These are phyloP conservation scores for Telopea speciosissima DNA, from an alignment of 177 flowering plant genomes.

Conservation along the genomic window DNA sequence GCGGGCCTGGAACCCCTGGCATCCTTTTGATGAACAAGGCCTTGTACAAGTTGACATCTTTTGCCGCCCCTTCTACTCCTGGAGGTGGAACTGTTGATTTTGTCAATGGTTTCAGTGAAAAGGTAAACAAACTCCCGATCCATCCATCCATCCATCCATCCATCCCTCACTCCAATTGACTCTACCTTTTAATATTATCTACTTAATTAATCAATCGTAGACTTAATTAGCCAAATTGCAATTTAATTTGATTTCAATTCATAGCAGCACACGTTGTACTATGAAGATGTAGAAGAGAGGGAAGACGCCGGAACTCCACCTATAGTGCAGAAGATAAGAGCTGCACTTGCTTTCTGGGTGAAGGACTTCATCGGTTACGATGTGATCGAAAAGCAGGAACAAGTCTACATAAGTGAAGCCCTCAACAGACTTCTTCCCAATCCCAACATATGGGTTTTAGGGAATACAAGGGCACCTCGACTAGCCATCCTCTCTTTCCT, in stretches of 20 bases:
- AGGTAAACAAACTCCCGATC: too few relatives aligned
- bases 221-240: too few relatives aligned
- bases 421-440: constrained; percentile 52
- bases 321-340: constrained; percentile 59
- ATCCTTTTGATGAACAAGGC: constrained; percentile 61
- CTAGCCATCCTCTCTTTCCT: constrained; percentile 56
- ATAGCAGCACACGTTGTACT: constrained; percentile 73
- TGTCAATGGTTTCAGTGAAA: constrained; percentile 53
- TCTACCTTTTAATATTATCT: too few relatives aligned
- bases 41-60: constrained; percentile 42
- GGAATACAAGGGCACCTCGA: constrained; percentile 45
- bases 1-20: constrained; percentile 78
- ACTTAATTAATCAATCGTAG: too few relatives aligned
- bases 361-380: constrained; percentile 64
- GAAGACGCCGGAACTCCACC: constrained; percentile 83
- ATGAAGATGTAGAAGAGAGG: constrained; percentile 64
- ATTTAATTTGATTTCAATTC: neutral
- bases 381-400: constrained; percentile 40
- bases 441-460: constrained; percentile 46
- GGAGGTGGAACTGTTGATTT: constrained; percentile 80
- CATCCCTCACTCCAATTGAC: too few relatives aligned
- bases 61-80: constrained; percentile 73
- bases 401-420: constrained; percentile 31
- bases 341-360: constrained; percentile 78
- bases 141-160: too few relatives aligned